Percentiles rank a stretch among this genome's conserved stretches.
Evolutionary conservation across 2,329 filamentous ascomycete species (phyloP).

Genomic region (Magnaporthiopsis poae): DNA sequence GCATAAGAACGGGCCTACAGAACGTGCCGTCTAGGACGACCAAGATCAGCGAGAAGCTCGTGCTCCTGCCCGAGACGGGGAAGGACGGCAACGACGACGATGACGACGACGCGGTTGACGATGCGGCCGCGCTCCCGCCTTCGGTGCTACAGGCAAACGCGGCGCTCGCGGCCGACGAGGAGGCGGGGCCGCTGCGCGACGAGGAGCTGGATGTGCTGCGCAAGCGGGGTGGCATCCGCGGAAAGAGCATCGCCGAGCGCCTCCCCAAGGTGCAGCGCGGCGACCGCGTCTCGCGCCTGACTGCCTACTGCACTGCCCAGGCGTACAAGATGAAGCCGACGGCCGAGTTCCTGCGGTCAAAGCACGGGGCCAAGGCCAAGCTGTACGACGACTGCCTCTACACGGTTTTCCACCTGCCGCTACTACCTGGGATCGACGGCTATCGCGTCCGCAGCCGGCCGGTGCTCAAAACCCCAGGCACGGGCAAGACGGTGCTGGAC

Average conservation of each 20-base stretch:
- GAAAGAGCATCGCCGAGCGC: conserved; percentile 90
- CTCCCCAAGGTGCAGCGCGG: conserved; percentile 78
- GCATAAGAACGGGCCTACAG: conserved; percentile 34
- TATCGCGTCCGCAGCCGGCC: conserved; percentile 84
- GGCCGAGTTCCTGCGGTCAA: conserved; percentile 78
- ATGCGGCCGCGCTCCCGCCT: conserved; percentile 29
- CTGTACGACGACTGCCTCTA: conserved; percentile 97
- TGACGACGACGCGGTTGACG: conserved; percentile 47
- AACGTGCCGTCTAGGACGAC: conserved; percentile 75
- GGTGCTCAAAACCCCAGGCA: conserved; percentile 79
- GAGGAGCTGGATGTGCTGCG: conserved; percentile 57
- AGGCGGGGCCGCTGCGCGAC: conserved; percentile 57
- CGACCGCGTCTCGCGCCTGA: conserved; percentile 80
- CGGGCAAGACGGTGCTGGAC: conserved; percentile 80
- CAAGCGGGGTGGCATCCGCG: conserved; percentile 50
- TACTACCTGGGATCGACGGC: conserved; percentile 76
- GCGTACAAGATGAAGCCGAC: conserved; percentile 81
- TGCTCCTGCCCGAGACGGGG: conserved; percentile 75
- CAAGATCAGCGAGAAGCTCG: conserved; percentile 94
- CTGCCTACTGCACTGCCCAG: conserved; percentile 92
- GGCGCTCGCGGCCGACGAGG: conserved; percentile 38
- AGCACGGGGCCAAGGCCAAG: conserved; percentile 85
- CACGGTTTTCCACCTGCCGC: conserved; percentile 82
- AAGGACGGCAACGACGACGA: conserved; percentile 43
- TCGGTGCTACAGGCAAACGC: conserved; percentile 51